These are phyloP conservation scores for Candida dajiaensis DNA, from an alignment of 805 yeast genomes.

Conservation along the genomic window DNA sequence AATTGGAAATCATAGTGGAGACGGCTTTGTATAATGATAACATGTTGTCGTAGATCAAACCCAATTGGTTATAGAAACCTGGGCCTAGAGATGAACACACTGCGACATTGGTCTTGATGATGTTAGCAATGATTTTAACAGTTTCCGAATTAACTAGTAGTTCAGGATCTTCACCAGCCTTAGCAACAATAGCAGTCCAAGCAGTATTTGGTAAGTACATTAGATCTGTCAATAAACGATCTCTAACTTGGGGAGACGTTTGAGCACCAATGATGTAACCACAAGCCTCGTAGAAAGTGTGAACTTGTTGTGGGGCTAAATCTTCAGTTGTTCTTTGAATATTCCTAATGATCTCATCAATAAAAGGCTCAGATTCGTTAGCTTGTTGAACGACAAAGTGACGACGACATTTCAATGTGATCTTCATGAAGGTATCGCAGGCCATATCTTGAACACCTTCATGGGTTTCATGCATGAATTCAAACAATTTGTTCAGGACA, in stretches of 20 bases:
- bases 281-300: conserved; percentile 96
- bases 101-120: conserved; percentile 91
- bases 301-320: conserved; percentile 94
- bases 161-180: conserved; percentile 79
- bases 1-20: conserved; percentile 73
- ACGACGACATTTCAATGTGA: conserved; percentile 89
- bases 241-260: conserved; percentile 60
- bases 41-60: conserved; percentile 83
- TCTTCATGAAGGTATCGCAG: conserved; percentile 96
- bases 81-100: conserved; percentile 95
- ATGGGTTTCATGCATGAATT: conserved; percentile 99
- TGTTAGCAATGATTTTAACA: conserved; percentile 87
- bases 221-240: conserved; percentile 64
- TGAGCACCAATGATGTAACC: conserved; percentile 91
- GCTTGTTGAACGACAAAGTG: conserved; percentile 88
- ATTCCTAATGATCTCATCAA: conserved; percentile 79
- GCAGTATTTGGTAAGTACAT: conserved; percentile 94
- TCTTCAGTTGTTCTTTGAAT: conserved; percentile 86
- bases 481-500: conserved; percentile 91
- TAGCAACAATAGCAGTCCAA: conserved; percentile 84
- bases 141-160: conserved; percentile 74
- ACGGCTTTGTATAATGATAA: conserved; percentile 85
- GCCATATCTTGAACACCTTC: conserved; percentile 99
- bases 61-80: conserved; percentile 83
- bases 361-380: conserved; percentile 84